phyloP scores from a whole-genome alignment of 768 basidiomycete species.

The Leccinum rimulosum region DNA sequence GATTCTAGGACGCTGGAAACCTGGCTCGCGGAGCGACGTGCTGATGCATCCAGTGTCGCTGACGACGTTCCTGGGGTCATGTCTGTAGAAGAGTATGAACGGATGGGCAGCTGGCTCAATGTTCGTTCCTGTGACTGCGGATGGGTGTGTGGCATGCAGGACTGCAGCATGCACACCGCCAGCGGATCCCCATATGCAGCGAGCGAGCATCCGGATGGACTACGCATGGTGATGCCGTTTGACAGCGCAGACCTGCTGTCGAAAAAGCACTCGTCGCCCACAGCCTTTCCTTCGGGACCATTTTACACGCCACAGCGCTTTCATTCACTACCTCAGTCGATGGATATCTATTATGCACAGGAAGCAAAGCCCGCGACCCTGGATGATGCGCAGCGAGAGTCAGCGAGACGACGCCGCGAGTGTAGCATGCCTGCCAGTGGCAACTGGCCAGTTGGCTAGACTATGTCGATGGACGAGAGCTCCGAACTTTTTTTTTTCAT shows the following conservation, averaged over 20 bases:
- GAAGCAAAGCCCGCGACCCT: conserved; percentile 11
- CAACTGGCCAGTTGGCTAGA: conserved; percentile 35
- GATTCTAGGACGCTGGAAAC: conserved; percentile 31
- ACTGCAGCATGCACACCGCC: conserved; percentile 32
- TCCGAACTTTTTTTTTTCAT: neutral
- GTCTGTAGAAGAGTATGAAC: conserved; percentile 48
- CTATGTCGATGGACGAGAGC: conserved; percentile 1
- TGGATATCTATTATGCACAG: conserved; percentile 16
- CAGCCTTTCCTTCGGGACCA: conserved; percentile 12
- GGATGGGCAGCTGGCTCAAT: conserved; percentile 46
- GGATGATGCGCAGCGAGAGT: conserved; percentile 15
- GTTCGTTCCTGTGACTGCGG: conserved; percentile 17
- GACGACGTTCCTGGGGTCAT: conserved; percentile 32
- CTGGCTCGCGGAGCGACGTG: conserved; percentile 42
- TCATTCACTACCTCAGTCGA: conserved; percentile 25
- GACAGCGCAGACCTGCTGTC: conserved; percentile 18
- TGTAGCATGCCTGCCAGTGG: conserved; percentile 37
- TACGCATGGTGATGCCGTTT: conserved; percentile 28
- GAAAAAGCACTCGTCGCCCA: conserved; percentile 1
- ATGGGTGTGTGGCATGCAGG: conserved; percentile 30
- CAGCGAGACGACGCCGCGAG: conserved; percentile 25
- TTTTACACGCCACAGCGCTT: conserved; percentile 18
- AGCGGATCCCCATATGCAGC: conserved; percentile 34
- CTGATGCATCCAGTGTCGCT: conserved; percentile 26
- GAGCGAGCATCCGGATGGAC: conserved; percentile 13